Conservation (phyloP, 495 filamentous ascomycete genomes). For the Staphylotrichum longicolle region DNA sequence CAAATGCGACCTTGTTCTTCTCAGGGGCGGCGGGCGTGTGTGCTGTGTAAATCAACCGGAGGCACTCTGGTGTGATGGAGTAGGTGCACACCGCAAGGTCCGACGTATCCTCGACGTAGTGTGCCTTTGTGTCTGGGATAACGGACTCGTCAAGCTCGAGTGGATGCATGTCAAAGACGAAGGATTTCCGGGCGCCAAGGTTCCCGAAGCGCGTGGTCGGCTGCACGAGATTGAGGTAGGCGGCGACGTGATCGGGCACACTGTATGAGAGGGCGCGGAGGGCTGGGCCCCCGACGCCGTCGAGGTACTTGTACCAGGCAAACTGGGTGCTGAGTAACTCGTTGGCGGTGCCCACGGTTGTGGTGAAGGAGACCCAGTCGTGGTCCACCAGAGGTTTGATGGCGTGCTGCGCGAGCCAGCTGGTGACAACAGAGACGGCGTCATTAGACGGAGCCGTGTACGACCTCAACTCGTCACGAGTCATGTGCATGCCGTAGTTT, state of each 20-base stretch:
- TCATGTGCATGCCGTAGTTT: conserved; percentile 57
- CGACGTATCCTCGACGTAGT: conserved; percentile 9
- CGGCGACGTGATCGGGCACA: conserved; percentile 57
- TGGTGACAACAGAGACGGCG: conserved; percentile 40
- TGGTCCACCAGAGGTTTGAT: conserved; percentile 48
- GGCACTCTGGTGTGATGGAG: conserved; percentile 56
- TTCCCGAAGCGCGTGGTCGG: conserved; percentile 63
- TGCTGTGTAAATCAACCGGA: conserved; percentile 58
- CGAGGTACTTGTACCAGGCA: conserved; percentile 39
- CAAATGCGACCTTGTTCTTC: conserved; percentile 39
- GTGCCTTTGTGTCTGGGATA: not conserved
- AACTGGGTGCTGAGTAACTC: conserved; percentile 50
- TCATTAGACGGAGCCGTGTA: conserved; percentile 50
- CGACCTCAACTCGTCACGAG: conserved; percentile 50
- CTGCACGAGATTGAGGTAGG: conserved; percentile 62
- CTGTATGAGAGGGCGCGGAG: conserved; percentile 63
- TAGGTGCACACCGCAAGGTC: conserved; percentile 14
- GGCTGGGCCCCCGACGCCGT: conserved; percentile 35
- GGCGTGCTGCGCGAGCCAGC: conserved; percentile 53
- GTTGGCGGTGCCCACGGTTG: conserved; percentile 47
- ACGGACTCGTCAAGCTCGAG: conserved; percentile 9
- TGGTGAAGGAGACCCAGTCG: conserved; percentile 49
- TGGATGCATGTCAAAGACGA: conserved; percentile 31
- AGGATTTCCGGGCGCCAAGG: conserved; percentile 30
- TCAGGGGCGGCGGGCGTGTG: conserved; percentile 33